Base-by-base conservation (phyloP, 2,329 filamentous ascomycete genomes). In the Thielaviopsis musarum region DNA sequence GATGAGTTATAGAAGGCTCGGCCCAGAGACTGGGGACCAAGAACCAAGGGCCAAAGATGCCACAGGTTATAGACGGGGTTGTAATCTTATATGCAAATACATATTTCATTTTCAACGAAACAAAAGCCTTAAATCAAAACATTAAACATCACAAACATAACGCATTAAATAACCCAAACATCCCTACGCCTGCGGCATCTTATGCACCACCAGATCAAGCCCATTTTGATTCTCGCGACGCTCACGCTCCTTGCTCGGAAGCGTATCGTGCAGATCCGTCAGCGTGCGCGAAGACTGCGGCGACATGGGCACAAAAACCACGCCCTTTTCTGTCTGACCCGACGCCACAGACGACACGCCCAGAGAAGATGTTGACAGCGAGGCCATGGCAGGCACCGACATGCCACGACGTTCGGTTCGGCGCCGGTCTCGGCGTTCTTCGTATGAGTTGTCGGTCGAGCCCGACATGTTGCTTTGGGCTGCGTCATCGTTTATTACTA, bases 241-340 rank as follows among this genome's bases (percentile, higher is more conserved):
- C 7, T n/a, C 53, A 21, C 60, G 51, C 53, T 62, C 60, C 3
- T 58, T 53, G 3, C 21, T 24, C 10, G 57, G 54, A n/a, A 59
- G 56, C 24, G 57, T 52, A 41, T 54, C 60, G 30, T 62, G 57
- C 9, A 62, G 30, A 52, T 62, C 60, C 24, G 57, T 51, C 12
- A 62, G 38, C 15, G 59, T 61, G 19, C 53, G 59, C 13, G 60
- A 61, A 9, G 62, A 63, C 57, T 74, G 72, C 0, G 77, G 77
- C 2, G 76, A 79, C 49, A 79, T 65, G 0, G 77, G 76, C 2
- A 73, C 70, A 59, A 78, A 79, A 1, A 68, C 64, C 1, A 79
- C 75, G 21, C 38, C 57, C 52, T 59, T 62, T 24, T 62, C 57
- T 1, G 28, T 51, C 21, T 52, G 26, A 10, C 56, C 56, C 13